Base-by-base conservation (phyloP, 805 yeast species). In the Hermanozyma aechmeae region DNA sequence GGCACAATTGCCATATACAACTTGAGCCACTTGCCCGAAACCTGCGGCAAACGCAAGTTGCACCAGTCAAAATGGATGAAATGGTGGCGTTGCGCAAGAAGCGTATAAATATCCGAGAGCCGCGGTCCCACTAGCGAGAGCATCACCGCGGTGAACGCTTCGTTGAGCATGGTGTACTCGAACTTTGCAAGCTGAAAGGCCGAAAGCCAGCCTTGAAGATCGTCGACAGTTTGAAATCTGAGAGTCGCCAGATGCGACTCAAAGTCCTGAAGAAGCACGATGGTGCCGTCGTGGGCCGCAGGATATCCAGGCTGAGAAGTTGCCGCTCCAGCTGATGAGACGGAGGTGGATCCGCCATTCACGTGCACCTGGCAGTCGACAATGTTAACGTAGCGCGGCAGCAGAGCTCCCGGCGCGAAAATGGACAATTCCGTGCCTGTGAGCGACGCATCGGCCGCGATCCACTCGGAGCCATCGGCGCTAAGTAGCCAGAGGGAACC, bases 111-210 rank as follows among this genome's bases (percentile, higher is more conserved):
- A 45, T 77, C 85, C 3, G 70, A 60, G 31, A 77, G 58, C 29
- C 57, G 48, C 3, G 73, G 58, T 1, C 79, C 84, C 39, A 71
- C 74, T 6, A 71, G 51, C 6, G 79, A 70, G 19, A 77, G 49
- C 19, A 76, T 51, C 3, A 76, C 79, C 5, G 81, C 85, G 0
- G 83, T 76, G 44, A 69, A 77, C 13, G 76, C 66, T 50, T 76
- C 79, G 42, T 71, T 75, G 30, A 77, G 55, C 27, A 70, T 65
- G 13, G 63, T 60, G 40, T 58, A 67, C 49, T 77, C 85, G 43
- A 58, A 77, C 38, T 66, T 70, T n/a, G 78, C 53, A 26, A 77
- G 48, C 28, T 65, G 53, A 20, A 76, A 47, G 3, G 76, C 69
- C 1, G 74, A 53, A 13, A 71, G 53, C 71, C 73, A 67, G 27